Percentiles rank a stretch among this genome's conserved stretches.
phyloP scores from a whole-genome alignment of 345 rosid species.

The Pistacia integerrima region DNA sequence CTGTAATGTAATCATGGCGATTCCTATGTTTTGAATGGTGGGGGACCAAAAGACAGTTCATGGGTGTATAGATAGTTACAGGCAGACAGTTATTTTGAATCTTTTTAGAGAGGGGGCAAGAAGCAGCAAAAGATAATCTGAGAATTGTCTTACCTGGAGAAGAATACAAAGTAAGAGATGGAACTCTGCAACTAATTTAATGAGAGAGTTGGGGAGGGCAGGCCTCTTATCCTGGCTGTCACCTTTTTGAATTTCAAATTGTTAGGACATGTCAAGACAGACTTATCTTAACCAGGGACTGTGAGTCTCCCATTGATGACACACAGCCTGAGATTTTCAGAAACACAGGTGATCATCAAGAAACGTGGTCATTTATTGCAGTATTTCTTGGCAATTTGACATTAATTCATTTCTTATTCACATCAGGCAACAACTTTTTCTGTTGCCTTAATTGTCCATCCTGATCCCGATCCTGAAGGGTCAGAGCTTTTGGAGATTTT shows the following conservation, averaged over 20 bases:
- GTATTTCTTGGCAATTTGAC: background rate
- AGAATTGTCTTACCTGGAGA: constrained; percentile 24
- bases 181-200: constrained; percentile 5
- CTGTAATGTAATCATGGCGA: too few species aligned
- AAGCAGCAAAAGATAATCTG: constrained; percentile 1
- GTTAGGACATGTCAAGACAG: background rate
- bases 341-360: background rate
- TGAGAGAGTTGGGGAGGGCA: background rate
- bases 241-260: constrained; percentile 17
- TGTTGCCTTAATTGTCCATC: background rate
- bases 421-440: background rate
- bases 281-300: background rate
- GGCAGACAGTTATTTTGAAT: background rate
- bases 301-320: background rate
- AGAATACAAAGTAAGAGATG: constrained; percentile 7
- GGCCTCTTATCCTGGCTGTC: background rate
- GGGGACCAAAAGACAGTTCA: constrained; percentile 5
- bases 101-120: background rate
- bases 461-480: background rate
- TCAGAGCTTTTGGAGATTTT: too few species aligned
- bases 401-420: background rate
- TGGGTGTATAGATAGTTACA: background rate
- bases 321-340: constrained; percentile 10
- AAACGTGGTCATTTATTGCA: background rate
- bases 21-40: background rate